phyloP scores from a whole-genome alignment of 2,329 filamentous ascomycete species.

The Aspergillus thermomutatus region DNA sequence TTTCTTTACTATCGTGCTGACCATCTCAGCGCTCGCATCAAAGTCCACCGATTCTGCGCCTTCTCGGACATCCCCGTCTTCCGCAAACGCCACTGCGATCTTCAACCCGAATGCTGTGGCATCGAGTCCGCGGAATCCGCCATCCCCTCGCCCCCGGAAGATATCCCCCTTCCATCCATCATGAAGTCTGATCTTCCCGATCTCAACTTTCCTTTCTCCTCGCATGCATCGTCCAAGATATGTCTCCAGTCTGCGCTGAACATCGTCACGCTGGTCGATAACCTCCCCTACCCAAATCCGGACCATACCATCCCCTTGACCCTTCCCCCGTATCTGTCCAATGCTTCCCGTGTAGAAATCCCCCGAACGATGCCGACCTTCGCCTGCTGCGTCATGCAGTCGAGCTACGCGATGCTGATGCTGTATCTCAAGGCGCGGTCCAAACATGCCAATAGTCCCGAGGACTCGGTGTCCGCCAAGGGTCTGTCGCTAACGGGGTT shows the following conservation, averaged over 20 bases:
- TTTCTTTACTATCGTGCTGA: not conserved
- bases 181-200: not conserved
- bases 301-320: not conserved
- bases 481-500: slow-evolving; percentile 7
- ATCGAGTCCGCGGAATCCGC: not conserved
- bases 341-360: slow-evolving; percentile 3
- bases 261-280: slow-evolving; percentile 24
- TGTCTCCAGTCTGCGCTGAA: slow-evolving; percentile 26
- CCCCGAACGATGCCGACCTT: slow-evolving; percentile 28
- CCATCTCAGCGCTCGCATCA: slow-evolving; percentile 24
- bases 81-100: slow-evolving; percentile 21
- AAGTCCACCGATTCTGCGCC: slow-evolving; percentile 27
- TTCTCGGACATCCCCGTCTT: slow-evolving; percentile 27
- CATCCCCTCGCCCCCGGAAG: not conserved
- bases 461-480: not conserved
- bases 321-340: slow-evolving; percentile 2
- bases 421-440: slow-evolving; percentile 17
- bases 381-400: slow-evolving; percentile 22
- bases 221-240: slow-evolving; percentile 22
- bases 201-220: slow-evolving; percentile 19
- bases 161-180: not conserved
- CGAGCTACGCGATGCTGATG: slow-evolving; percentile 29
- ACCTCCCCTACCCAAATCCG: slow-evolving; percentile 22
- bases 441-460: not conserved
- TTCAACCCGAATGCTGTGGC: slow-evolving; percentile 7